Evolutionary conservation across 768 basidiomycete genomes (phyloP).

Genomic region (Sarcomyxa edulis): DNA sequence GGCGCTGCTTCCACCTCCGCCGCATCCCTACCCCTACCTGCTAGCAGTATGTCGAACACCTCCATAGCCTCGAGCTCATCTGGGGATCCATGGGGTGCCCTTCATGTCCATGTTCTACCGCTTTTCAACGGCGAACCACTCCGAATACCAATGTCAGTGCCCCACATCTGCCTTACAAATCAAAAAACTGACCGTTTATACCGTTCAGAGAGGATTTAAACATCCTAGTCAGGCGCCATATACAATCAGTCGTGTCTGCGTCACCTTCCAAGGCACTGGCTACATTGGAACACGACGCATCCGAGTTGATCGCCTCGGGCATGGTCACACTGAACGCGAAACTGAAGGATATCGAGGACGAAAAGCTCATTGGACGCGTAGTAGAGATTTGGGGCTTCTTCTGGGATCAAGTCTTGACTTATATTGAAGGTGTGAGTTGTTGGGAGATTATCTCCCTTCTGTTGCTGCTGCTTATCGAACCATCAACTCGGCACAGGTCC

Average conservation of each 20-base stretch:
- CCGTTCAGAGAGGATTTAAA: constrained; percentile 79
- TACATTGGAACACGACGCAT: constrained; percentile 71
- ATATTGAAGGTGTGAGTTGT: constrained; percentile 74
- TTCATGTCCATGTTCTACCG: constrained; percentile 86
- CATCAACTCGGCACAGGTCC: too few relatives aligned
- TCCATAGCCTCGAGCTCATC: constrained; percentile 36
- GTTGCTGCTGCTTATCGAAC: constrained; percentile 12
- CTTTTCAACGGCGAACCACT: constrained; percentile 90
- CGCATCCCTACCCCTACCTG: constrained; percentile 38
- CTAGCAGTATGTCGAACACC: constrained; percentile 31
- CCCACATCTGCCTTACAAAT: background rate
- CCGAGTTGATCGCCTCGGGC: constrained; percentile 78
- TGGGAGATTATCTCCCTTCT: constrained; percentile 29
- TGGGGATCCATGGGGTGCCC: constrained; percentile 73
- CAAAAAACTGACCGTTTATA: background rate
- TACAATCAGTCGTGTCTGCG: constrained; percentile 65
- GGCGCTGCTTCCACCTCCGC: constrained; percentile 45
- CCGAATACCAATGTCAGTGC: constrained; percentile 70
- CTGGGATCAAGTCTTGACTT: constrained; percentile 85
- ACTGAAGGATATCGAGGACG: constrained; percentile 70
- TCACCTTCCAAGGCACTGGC: constrained; percentile 70
- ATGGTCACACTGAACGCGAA: constrained; percentile 93
- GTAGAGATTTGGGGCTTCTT: constrained; percentile 93
- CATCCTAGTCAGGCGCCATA: constrained; percentile 71
- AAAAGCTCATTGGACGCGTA: constrained; percentile 67